A percentile compares a stretch with the other conserved stretches of the same genome.
Conservation (phyloP, 495 filamentous ascomycete species). For the Xylaria acuta region DNA sequence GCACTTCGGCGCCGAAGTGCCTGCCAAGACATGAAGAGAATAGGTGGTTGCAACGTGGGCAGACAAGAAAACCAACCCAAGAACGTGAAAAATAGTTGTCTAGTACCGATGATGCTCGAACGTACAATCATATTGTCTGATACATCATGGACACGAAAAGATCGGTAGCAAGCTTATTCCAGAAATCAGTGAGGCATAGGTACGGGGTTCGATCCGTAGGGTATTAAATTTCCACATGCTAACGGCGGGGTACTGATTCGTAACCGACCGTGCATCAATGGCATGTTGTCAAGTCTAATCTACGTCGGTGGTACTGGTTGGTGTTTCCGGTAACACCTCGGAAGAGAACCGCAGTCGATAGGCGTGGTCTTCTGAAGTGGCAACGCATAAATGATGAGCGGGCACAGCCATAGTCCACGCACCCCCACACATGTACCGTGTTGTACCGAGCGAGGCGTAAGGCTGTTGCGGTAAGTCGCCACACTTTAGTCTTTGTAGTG, state of each 20-base stretch:
- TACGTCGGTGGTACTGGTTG: too few relatives aligned
- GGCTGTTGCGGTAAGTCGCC: conserved; percentile 11
- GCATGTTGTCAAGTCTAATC: not conserved
- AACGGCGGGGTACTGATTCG: not conserved
- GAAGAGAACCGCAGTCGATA: not conserved
- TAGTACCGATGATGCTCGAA: not conserved
- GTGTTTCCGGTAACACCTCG: conserved; percentile 1
- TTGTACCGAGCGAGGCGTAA: conserved; percentile 14
- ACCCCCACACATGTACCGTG: not conserved
- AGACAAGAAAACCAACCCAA: not conserved
- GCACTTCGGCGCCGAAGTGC: not conserved
- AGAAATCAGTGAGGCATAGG: not conserved
- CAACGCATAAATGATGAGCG: not conserved
- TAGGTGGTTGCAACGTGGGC: not conserved
- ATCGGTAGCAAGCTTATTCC: not conserved
- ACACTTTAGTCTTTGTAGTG: conserved; percentile 8
- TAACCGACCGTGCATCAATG: not conserved
- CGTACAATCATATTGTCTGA: not conserved
- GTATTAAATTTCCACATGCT: not conserved
- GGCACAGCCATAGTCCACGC: conserved; percentile 17
- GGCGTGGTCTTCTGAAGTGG: not conserved
- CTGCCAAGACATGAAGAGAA: conserved; percentile 5
- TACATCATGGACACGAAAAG: not conserved
- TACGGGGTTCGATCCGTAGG: not conserved
- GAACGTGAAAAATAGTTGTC: not conserved